Conservation (phyloP, 2,329 filamentous ascomycete genomes). For the Sporothrix protearum region DNA sequence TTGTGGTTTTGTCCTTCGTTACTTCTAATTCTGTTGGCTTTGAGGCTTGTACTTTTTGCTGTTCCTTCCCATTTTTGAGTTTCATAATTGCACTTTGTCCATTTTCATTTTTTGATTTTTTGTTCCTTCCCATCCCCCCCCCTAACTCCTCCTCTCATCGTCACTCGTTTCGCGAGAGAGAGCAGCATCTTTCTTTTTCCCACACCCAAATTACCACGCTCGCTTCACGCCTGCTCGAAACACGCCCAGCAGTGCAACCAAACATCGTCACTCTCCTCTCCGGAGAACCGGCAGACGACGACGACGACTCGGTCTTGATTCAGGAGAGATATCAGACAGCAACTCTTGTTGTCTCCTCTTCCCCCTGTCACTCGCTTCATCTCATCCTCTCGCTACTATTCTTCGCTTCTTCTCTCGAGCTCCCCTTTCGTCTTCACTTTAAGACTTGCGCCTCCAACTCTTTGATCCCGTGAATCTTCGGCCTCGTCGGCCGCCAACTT, state of each 20-base stretch:
- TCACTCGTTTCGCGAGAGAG: slow-evolving; percentile 21
- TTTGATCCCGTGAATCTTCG: not conserved
- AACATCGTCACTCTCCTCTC: not conserved
- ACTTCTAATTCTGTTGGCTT: slow-evolving; percentile 10
- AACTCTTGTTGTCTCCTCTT: not conserved
- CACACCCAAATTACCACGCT: not conserved
- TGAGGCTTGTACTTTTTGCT: slow-evolving; percentile 1
- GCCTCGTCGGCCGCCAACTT: slow-evolving; percentile 17
- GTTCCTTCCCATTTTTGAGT: slow-evolving; percentile 11
- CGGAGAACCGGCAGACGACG: not conserved
- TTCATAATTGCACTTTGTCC: not conserved
- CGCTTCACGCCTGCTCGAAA: slow-evolving; percentile 11
- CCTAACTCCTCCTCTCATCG: slow-evolving; percentile 7
- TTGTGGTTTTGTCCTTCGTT: slow-evolving; percentile 6
- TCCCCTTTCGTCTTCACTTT: not conserved
- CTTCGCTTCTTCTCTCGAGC: not conserved
- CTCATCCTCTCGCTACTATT: not conserved
- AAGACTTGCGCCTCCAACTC: not conserved
- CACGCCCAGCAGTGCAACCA: slow-evolving; percentile 4
- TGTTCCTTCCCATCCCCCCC: not conserved
- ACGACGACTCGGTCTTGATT: not conserved
- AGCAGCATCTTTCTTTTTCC: slow-evolving; percentile 15
- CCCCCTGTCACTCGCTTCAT: not conserved
- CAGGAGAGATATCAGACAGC: not conserved
- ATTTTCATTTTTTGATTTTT: not conserved